Percentiles rank a stretch among this genome's conserved stretches.
phyloP scores from a whole-genome alignment of 202 grass and related monocot genomes.

The Musa balbisiana region DNA sequence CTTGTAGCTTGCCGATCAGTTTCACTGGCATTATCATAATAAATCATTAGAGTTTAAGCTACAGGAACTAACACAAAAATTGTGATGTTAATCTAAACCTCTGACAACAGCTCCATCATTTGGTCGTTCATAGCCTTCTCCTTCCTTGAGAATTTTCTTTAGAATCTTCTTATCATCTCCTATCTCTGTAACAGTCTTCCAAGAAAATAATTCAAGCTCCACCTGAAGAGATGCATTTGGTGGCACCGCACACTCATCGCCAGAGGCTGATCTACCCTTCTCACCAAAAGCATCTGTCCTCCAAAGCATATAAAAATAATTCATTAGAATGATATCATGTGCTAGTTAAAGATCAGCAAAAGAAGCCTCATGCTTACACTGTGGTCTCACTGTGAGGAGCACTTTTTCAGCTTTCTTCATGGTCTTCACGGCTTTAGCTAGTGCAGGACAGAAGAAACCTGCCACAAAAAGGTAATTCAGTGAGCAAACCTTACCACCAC shows the following conservation, averaged over 20 bases:
- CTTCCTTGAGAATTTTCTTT: conserved; percentile 86
- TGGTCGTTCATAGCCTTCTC: conserved; percentile 70
- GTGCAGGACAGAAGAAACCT: conserved; percentile 67
- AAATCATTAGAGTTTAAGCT: background rate
- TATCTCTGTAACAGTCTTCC: conserved; percentile 87
- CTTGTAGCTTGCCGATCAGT: conserved; percentile 70
- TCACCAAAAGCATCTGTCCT: conserved; percentile 77
- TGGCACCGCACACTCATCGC: conserved; percentile 42
- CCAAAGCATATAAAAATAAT: background rate
- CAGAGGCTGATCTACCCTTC: conserved; percentile 50
- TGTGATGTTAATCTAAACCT: conserved; percentile 29
- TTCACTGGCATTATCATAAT: conserved; percentile 55
- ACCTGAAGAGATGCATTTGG: conserved; percentile 55
- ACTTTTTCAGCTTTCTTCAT: conserved; percentile 88
- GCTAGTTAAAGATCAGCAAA: background rate
- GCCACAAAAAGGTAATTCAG: conserved; percentile 2
- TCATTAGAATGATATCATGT: too few relatives aligned
- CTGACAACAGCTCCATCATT: conserved; percentile 72
- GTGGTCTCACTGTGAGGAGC: conserved; percentile 75
- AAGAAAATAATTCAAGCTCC: conserved; percentile 77
- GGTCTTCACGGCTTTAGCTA: conserved; percentile 71
- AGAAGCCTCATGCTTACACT: conserved; percentile 42
- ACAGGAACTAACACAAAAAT: background rate
- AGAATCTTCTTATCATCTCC: conserved; percentile 96
- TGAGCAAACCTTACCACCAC: background rate